phyloP scores from a whole-genome alignment of 2,329 filamentous ascomycete genomes.

The Elsinoe arachidis region DNA sequence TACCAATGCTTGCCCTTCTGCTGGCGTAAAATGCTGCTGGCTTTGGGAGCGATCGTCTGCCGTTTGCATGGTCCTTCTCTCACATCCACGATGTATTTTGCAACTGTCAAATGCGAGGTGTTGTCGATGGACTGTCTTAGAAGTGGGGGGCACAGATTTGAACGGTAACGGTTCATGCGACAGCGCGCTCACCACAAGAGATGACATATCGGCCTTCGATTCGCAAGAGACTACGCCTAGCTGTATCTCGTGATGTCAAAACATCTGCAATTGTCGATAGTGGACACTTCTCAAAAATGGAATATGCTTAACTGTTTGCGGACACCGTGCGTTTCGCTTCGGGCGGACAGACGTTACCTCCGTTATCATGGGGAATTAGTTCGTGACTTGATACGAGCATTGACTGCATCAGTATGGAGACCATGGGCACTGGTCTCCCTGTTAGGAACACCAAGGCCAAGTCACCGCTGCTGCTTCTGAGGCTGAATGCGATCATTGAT shows the following conservation, averaged over 20 bases:
- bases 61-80: conserved; percentile 16
- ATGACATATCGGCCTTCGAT: no score
- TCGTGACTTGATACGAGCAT: no score
- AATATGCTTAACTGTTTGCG: conserved; percentile 7
- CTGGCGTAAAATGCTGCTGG: conserved; percentile 17
- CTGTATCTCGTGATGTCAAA: background rate
- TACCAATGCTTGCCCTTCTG: conserved; percentile 13
- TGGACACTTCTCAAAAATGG: background rate
- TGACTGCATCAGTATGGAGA: no score
- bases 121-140: background rate
- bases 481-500: no score
- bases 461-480: no score
- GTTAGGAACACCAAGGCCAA: no score
- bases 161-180: no score
- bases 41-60: conserved; percentile 16
- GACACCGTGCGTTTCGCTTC: background rate
- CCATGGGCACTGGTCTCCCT: no score
- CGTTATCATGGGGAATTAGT: no score
- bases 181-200: no score
- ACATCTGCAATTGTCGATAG: background rate
- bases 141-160: background rate
- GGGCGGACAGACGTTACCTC: background rate
- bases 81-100: background rate
- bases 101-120: background rate
- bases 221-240: no score